Conservation (phyloP, 2,329 filamentous ascomycete genomes). For the Cercospora brassicicola region DNA sequence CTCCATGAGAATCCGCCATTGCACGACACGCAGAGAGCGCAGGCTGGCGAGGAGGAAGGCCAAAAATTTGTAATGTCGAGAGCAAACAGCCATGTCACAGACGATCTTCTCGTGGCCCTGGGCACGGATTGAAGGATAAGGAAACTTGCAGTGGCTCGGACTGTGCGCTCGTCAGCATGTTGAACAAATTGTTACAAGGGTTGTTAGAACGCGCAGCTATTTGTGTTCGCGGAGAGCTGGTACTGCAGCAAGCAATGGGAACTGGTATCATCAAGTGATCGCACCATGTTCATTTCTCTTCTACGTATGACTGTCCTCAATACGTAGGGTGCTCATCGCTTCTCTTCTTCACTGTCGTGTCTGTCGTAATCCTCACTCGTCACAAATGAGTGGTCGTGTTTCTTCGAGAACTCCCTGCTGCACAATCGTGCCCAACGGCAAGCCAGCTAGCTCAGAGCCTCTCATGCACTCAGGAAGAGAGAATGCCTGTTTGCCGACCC, state of each 20-base stretch:
- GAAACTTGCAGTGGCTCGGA: not conserved
- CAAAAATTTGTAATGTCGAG: not conserved
- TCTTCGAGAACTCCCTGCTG: not conserved
- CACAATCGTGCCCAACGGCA: not conserved
- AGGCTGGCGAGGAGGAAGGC: not conserved
- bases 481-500: not conserved
- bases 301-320: constrained; percentile 3
- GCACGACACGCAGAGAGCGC: not conserved
- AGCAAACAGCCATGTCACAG: not conserved
- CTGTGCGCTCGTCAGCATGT: not conserved
- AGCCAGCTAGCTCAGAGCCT: not conserved
- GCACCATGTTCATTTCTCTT: not conserved
- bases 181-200: not conserved
- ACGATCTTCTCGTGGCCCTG: not conserved
- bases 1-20: not conserved
- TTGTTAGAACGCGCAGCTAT: not conserved
- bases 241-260: not conserved
- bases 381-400: not conserved
- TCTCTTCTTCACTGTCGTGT: not conserved
- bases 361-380: not conserved
- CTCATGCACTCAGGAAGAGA: not conserved
- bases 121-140: not conserved
- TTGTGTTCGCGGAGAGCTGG: not conserved
- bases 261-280: not conserved
- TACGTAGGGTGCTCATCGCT: not conserved